Evolutionary conservation across 306 rosid species (phyloP).

Genomic region (Coriaria nepalensis): DNA sequence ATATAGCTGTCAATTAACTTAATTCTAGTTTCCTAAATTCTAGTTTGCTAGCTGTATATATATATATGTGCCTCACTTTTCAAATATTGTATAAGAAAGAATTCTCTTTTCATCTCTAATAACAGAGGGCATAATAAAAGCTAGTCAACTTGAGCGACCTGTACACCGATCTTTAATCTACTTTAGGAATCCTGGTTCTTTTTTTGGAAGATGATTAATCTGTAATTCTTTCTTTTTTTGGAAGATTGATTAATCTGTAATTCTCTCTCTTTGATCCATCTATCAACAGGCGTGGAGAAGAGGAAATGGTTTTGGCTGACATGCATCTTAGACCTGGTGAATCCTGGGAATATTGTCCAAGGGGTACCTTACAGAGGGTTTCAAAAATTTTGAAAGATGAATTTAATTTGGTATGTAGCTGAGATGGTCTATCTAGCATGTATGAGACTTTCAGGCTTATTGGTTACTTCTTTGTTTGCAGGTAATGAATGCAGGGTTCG

Average conservation of each 20-base stretch:
- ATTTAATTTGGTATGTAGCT: conserved; percentile 58
- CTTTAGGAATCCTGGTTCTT: no score
- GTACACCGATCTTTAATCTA: no score
- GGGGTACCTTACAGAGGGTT: conserved; percentile 65
- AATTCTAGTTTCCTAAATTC: no score
- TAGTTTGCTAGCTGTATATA: no score
- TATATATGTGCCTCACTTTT: no score
- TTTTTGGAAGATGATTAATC: neutral
- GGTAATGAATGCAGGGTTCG: conserved; percentile 87
- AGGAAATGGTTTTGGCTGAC: conserved; percentile 85
- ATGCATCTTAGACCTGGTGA: conserved; percentile 57
- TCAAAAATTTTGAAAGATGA: conserved; percentile 70
- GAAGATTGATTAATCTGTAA: neutral
- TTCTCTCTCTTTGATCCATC: conserved; percentile 7
- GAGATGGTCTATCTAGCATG: conserved; percentile 3
- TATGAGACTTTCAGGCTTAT: neutral
- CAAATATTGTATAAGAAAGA: no score
- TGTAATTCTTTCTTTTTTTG: neutral
- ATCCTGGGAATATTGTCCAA: conserved; percentile 89
- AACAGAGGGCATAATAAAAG: no score
- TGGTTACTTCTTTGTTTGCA: conserved; percentile 22
- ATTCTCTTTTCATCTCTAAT: no score
- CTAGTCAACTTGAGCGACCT: no score
- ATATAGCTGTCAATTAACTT: no score
- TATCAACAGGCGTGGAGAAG: conserved; percentile 48